Conservation (phyloP, 2,329 filamentous ascomycete species). For the Triangularia verruculosa region DNA sequence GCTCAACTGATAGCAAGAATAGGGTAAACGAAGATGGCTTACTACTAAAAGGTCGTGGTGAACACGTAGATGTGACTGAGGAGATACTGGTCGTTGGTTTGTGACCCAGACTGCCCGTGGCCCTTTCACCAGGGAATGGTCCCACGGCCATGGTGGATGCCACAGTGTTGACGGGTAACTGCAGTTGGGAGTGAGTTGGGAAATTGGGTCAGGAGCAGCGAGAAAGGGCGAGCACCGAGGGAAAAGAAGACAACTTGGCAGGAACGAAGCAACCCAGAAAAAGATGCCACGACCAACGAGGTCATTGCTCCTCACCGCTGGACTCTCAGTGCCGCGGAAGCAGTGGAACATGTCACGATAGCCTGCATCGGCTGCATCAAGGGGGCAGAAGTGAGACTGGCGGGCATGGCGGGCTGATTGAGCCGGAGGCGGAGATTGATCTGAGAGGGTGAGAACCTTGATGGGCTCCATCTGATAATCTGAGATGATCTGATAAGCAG, state of each 20-base stretch:
- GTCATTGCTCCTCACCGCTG: constrained; percentile 6
- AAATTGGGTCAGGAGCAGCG: not conserved
- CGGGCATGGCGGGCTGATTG: not conserved
- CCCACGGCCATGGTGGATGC: constrained; percentile 18
- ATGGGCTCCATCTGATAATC: constrained; percentile 13
- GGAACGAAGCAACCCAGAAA: not conserved
- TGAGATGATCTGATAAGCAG: constrained; percentile 10
- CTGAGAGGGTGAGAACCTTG: constrained; percentile 21
- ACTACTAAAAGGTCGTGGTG: constrained; percentile 2
- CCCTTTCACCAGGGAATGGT: constrained; percentile 5
- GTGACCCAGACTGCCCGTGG: not conserved
- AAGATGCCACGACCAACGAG: not conserved
- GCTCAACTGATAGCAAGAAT: not conserved
- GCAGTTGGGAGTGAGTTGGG: not conserved
- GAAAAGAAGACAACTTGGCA: not conserved
- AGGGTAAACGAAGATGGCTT: not conserved
- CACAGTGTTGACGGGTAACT: not conserved
- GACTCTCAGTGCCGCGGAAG: not conserved
- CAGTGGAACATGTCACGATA: not conserved
- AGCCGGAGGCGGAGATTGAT: constrained; percentile 1
- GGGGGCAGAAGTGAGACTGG: not conserved
- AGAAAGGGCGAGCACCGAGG: not conserved
- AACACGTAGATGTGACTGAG: not conserved
- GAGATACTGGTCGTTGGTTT: constrained; percentile 1
- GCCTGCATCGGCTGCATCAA: not conserved